A percentile compares a stretch with the other conserved stretches of the same genome.
Evolutionary conservation across 78 protist species (phyloP).

Genomic region (Kipferlia bialata): DNA sequence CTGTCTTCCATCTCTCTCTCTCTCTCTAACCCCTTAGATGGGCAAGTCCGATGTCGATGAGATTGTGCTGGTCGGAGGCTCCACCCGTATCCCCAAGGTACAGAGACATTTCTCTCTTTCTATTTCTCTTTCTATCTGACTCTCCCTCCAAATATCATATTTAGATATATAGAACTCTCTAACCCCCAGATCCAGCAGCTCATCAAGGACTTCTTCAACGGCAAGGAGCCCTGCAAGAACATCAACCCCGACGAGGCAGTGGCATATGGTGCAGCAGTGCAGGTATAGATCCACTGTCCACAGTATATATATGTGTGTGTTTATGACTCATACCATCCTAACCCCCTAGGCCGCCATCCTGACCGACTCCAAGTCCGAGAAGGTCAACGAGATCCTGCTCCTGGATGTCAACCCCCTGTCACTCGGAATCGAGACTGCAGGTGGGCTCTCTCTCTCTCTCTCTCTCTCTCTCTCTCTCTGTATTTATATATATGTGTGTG

Average conservation of each 20-base stretch:
- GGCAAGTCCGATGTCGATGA: constrained; percentile 60
- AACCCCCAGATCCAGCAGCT: too few relatives aligned
- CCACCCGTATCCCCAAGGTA: constrained; percentile 92
- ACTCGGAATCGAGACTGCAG: constrained; percentile 84
- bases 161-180: too few relatives aligned
- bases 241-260: constrained; percentile 99
- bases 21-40: constrained; percentile 62
- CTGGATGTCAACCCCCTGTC: constrained; percentile 89
- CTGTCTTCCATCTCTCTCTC: too few relatives aligned
- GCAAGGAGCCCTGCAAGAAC: constrained; percentile 81
- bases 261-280: constrained; percentile 99
- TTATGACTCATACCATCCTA: too few relatives aligned
- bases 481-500: too few relatives aligned
- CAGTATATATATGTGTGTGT: too few relatives aligned
- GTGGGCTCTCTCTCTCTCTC: too few relatives aligned
- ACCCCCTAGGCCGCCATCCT: constrained; percentile 99
- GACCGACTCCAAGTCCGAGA: constrained; percentile 81
- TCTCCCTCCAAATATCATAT: too few relatives aligned
- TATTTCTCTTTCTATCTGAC: too few relatives aligned
- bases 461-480: too few relatives aligned
- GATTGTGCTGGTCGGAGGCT: constrained; percentile 93
- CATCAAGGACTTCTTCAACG: constrained; percentile 81
- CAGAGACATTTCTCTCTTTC: too few relatives aligned
- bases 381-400: constrained; percentile 57
- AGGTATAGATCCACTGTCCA: constrained; percentile 82